Evolutionary conservation across 1,284 basidiomycete genomes (phyloP), one percentile per base, ranked within the genome.

Genomic region (Pisolithus thermaeus): DNA sequence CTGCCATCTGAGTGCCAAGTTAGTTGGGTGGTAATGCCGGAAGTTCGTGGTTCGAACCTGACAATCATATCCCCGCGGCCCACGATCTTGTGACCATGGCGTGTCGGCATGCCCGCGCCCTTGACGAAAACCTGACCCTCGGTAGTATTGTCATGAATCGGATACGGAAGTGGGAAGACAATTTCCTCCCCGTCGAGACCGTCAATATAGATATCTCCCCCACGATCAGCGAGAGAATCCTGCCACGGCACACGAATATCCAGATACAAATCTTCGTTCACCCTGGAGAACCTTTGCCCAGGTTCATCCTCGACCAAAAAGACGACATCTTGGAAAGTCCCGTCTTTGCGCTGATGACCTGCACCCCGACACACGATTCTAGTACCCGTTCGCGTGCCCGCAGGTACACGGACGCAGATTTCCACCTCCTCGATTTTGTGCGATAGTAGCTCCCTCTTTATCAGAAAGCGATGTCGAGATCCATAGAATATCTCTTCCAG

Each of bases 401-500:
- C 79, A 61, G 87, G 83, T 54, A 92, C 78, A 30, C 79, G 75
- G 49, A 93, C 75, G 56, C 87, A 83, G 53, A 94, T 77, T 37
- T 90, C 77, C 56, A 92, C 87, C 55, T 84, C 80, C 66, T 90
- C 86, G 9, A 77, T 79, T 52, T 69, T 70, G 9, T 84, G 87
- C 16, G 75, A 78, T 35, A 79, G 66, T 52, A 84, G 65, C 52
- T 80, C 79, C 51, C 90, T 83, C 14, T 83, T 87, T 57, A 97
- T 81, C 63, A 87, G 85, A 60, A 95, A 85, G 57, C 80, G 82
- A 69, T 90, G 92, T 32, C 80, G 83, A 35, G 83, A 83, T 47
- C 94, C 92, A 53, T 74, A 78, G 73, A 89, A 93, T 46, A 97
- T 76, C 57, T 97, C 92, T 61, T 95, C 90, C 9, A 97, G 81